Evolutionary conservation across 805 yeast genomes (phyloP), one percentile per base, ranked within the genome.

Genomic region (Kluyveromyces wickerhamii): DNA sequence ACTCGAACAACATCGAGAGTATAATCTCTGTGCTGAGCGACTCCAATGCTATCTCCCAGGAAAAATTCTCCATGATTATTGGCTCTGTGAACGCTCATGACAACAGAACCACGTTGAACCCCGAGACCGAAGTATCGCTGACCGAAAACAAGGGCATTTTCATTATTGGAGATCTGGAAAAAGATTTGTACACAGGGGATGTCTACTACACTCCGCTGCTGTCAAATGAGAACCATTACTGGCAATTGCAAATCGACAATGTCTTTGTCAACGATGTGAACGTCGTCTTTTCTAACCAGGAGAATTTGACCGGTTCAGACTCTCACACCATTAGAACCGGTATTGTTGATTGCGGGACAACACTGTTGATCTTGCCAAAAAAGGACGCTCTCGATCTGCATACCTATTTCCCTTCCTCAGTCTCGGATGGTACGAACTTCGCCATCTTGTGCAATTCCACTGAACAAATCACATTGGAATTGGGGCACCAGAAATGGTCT

Each of bases 261-360:
- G 55, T 67, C 16, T 56, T 40, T 20, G 55, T 73, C 8, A 59
- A 63, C 37, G 58, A 55, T 9, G 45, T 42, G 37, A 37, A 39
- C 28, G 57, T 65, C 10, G 36, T 46, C 3, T 69, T 71, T 37
- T 48, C 62, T 19, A 42, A 50, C 5, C 17, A 44, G 19, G 27
- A 23, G 2, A 16, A 10, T 5, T 38, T 43, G 29, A 29, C 53
- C 6, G 40, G 45, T 3, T 19, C 33, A 3, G 21, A 41, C 11
- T 41, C 56, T 3, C 42, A 50, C 21, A 36, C 24, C 14, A 43
- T 56, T n/a, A 58, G 71, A 48, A 40, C 51, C 3, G 77, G 74
- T 5, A 63, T 77, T 19, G 59, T 78, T 14, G 86, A 78, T 51
- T 72, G 80, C 5, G 86, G 85, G 15, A 77, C 85, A 2, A 77